Conservation (phyloP, 768 basidiomycete genomes). For the Leccinellum albellum region DNA sequence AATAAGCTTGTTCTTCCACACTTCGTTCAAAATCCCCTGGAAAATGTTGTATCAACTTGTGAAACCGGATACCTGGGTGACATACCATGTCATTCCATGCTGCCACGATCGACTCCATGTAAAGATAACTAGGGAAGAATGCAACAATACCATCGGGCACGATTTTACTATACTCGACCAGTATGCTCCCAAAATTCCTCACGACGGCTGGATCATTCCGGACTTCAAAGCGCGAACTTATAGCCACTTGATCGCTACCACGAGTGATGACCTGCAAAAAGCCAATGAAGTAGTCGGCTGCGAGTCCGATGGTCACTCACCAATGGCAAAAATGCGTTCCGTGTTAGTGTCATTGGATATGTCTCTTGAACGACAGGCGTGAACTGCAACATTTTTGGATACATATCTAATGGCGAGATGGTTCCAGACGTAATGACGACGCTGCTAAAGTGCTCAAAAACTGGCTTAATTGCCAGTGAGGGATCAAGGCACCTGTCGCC, state of each 20-base stretch:
- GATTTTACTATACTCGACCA: slow-evolving; percentile 96
- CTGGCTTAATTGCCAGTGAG: slow-evolving; percentile 93
- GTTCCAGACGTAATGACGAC: slow-evolving; percentile 99
- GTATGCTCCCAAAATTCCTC: slow-evolving; percentile 96
- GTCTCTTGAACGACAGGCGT: slow-evolving; percentile 95
- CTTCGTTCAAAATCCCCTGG: slow-evolving; percentile 97
- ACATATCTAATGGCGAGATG: slow-evolving; percentile 98
- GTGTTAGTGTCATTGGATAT: slow-evolving; percentile 95
- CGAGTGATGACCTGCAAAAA: slow-evolving; percentile 83
- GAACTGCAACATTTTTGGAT: slow-evolving; percentile 99
- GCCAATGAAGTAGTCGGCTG: not conserved
- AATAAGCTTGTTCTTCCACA: slow-evolving; percentile 99
- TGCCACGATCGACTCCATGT: slow-evolving; percentile 99
- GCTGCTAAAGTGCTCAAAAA: slow-evolving; percentile 96
- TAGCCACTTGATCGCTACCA: slow-evolving; percentile 97
- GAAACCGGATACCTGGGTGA: not conserved
- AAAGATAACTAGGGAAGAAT: slow-evolving; percentile 98
- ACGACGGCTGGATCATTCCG: slow-evolving; percentile 99
- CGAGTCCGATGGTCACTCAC: slow-evolving; percentile 41
- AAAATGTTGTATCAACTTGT: slow-evolving; percentile 2
- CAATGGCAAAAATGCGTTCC: slow-evolving; percentile 94
- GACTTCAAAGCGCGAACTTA: slow-evolving; percentile 97
- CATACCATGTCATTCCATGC: slow-evolving; percentile 99
- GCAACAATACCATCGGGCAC: slow-evolving; percentile 98
- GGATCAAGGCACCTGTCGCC: slow-evolving; percentile 86